phyloP scores from a whole-genome alignment of 2,329 filamentous ascomycete species.

The Aspergillus novofumigatus region DNA sequence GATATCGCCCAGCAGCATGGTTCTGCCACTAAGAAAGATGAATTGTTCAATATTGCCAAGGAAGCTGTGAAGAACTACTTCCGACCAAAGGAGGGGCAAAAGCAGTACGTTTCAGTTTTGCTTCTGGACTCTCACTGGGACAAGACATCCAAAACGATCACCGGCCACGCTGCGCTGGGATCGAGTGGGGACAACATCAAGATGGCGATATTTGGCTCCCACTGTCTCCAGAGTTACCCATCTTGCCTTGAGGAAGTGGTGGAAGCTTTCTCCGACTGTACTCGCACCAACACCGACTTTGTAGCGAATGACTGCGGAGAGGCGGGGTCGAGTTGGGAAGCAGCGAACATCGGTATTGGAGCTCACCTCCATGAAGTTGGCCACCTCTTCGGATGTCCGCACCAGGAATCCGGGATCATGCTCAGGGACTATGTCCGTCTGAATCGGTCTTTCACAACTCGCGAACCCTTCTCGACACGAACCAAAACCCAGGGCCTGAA shows the following conservation, averaged over 20 bases:
- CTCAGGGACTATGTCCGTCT: conserved; percentile 78
- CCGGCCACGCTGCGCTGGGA: conserved; percentile 80
- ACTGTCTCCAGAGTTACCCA: conserved; percentile 87
- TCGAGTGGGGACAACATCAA: conserved; percentile 68
- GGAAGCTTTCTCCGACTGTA: conserved; percentile 84
- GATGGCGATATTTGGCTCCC: conserved; percentile 87
- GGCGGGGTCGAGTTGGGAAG: conserved; percentile 87
- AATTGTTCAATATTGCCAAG: conserved; percentile 71
- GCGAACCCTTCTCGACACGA: conserved; percentile 81
- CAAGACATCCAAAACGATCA: conserved; percentile 62
- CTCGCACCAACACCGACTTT: conserved; percentile 72
- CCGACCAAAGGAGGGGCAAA: conserved; percentile 68
- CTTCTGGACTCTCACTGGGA: conserved; percentile 91
- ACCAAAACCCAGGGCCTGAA: conserved; percentile 76
- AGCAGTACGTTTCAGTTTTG: conserved; percentile 81
- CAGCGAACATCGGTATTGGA: conserved; percentile 90
- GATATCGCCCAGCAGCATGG: conserved; percentile 74
- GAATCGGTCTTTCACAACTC: conserved; percentile 75
- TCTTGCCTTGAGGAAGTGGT: conserved; percentile 84
- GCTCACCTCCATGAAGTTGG: conserved; percentile 89
- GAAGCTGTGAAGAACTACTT: conserved; percentile 78
- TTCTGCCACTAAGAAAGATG: conserved; percentile 64
- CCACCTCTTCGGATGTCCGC: conserved; percentile 83
- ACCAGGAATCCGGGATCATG: conserved; percentile 91
- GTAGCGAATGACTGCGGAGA: conserved; percentile 85